These are phyloP conservation scores for Ganoderma meredithae DNA, from an alignment of 1,284 basidiomycete genomes.

Conservation along the genomic window DNA sequence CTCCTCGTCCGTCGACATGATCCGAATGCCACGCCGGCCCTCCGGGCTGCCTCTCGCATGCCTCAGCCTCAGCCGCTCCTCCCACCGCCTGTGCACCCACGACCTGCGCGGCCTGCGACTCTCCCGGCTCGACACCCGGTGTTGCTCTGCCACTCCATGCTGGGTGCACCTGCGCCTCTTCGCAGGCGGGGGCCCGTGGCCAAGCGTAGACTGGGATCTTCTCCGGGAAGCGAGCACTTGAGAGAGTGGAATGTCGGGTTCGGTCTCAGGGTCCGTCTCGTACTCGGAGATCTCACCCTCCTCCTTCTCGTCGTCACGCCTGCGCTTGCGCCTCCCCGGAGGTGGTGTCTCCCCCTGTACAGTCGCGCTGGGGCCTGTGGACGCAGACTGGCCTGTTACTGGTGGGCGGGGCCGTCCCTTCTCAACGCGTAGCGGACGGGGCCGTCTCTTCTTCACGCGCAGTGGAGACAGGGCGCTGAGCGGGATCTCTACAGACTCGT, in stretches of 20 bases:
- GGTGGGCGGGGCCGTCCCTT: not conserved
- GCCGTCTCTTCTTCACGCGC: not conserved
- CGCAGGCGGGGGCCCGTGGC: not conserved
- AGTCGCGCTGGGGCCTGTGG: not conserved
- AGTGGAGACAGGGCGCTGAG: not conserved
- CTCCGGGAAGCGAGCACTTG: not conserved
- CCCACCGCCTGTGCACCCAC: constrained; percentile 8
- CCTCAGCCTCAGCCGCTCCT: constrained; percentile 9
- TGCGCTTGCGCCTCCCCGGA: not conserved
- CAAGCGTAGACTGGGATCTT: not conserved
- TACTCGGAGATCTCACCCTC: constrained; percentile 7
- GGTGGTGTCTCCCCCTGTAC: not conserved
- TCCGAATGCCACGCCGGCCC: constrained; percentile 3
- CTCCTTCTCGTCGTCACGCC: constrained; percentile 3
- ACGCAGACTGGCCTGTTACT: no score
- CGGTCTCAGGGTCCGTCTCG: constrained; percentile 4
- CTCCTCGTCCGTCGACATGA: not conserved
- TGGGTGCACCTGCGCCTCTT: not conserved
- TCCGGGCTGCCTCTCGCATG: not conserved
- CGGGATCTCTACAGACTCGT: not conserved
- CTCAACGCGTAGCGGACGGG: not conserved
- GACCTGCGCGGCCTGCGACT: not conserved
- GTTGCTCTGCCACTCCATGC: not conserved
- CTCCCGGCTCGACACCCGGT: not conserved
- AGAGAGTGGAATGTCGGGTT: constrained; percentile 1